Conservation (phyloP, 352 stramenopile species). For the Hyaloperonospora arabidopsidis region DNA sequence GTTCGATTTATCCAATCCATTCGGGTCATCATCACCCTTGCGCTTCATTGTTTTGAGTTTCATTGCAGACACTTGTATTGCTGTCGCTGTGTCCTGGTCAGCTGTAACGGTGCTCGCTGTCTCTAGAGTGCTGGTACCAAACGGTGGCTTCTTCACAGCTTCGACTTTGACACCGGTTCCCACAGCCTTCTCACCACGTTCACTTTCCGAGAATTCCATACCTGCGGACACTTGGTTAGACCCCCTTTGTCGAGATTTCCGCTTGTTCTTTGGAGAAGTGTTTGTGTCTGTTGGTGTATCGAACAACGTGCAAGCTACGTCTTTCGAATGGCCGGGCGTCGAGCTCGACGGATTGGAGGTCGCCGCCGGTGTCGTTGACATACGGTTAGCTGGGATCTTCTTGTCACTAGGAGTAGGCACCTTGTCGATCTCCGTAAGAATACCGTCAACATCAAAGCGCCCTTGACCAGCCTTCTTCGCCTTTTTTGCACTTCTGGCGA, state of each 20-base stretch:
- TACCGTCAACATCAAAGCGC: conserved; percentile 48
- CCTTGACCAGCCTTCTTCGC: conserved; percentile 18
- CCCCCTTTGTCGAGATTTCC: conserved; percentile 16
- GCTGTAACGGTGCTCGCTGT: not conserved
- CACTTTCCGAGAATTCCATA: conserved; percentile 18
- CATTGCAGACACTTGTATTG: conserved; percentile 15
- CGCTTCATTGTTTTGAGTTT: conserved; percentile 26
- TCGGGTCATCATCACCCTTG: conserved; percentile 12
- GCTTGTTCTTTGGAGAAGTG: conserved; percentile 14
- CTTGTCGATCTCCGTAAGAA: conserved; percentile 52
- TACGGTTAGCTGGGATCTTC: conserved; percentile 11
- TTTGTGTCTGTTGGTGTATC: conserved; percentile 41
- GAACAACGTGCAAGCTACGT: conserved; percentile 42
- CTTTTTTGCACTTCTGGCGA: conserved; percentile 25
- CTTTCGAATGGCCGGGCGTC: conserved; percentile 22
- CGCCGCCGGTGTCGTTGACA: conserved; percentile 7
- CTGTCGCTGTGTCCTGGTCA: conserved; percentile 16
- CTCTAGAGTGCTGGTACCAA: conserved; percentile 24
- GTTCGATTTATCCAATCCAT: conserved; percentile 15
- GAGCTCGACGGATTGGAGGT: conserved; percentile 9
- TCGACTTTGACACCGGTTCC: conserved; percentile 8
- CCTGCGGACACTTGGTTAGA: conserved; percentile 12
- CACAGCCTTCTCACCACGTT: conserved; percentile 12
- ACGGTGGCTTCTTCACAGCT: conserved; percentile 14
- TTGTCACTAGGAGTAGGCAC: conserved; percentile 37